Evolutionary conservation across 352 stramenopile genomes (phyloP), one percentile per base, ranked within the genome.

Genomic region (Phytopythium ostracodes): DNA sequence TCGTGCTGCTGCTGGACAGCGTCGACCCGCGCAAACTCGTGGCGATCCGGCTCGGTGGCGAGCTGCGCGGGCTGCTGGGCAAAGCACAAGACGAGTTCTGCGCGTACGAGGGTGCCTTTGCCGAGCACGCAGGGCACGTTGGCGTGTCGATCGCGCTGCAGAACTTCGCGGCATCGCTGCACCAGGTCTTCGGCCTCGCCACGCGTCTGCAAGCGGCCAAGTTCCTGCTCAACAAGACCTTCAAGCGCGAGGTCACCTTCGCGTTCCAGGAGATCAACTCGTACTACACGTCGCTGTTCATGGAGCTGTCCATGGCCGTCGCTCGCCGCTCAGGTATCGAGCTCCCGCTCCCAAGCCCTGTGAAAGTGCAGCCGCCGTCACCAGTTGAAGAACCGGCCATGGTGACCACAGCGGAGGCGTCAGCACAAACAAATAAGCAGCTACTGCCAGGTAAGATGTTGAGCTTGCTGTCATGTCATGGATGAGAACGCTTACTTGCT

Each of bases 181-280:
- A 55, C 4, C 80, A 87, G 47, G 75, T 90, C 10, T 80, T 76
- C 25, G 65, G 67, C 18, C 85, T 90, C 54, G 63, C 86, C 18
- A 71, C 77, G 60, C 72, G 80, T 18, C 66, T 89, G 18, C 76
- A 80, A 17, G 77, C 68, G 4, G 73, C 81, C 33, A 91, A 87
- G 47, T 89, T 89, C 59, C 47, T 93, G 57, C 73, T 93, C 25
- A 93, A 93, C 62, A 80, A 76, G 61, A 85, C 80, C 15, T 91
- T 92, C 38, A 93, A 93, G 69, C 67, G 69, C 22, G 80, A 89
- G 25, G 72, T 91, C 22, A 64, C 84, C 20, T 93, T 93, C 59
- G 84, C 84, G 4, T 93, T 93, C 58, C 84, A 93, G 57, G 84
- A 93, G 64, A 92, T 92, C 67, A 92, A 89, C 52, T 88, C 84